A percentile compares a stretch with the other conserved stretches of the same genome.
These are phyloP conservation scores for Nannochloropsis salina DNA, from an alignment of 108 stramenopile genomes.

Conservation along the genomic window DNA sequence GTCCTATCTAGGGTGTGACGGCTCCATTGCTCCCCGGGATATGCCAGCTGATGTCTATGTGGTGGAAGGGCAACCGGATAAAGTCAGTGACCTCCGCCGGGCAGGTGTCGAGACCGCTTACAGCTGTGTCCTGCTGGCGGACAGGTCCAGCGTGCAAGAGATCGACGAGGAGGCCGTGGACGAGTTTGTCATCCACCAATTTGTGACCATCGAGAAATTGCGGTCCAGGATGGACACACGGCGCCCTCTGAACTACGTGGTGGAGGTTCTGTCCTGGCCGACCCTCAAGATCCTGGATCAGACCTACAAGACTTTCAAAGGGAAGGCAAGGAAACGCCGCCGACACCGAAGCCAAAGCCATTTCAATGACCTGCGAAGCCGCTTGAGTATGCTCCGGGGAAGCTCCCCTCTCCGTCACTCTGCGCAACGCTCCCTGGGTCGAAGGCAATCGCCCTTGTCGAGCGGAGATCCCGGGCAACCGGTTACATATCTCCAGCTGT, in stretches of 20 bases:
- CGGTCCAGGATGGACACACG: not conserved
- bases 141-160: conserved; percentile 3
- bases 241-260: not conserved
- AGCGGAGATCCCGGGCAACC: not conserved
- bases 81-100: conserved; percentile 13
- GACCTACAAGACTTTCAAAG: conserved; percentile 9
- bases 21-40: not conserved
- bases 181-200: not conserved
- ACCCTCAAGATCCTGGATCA: conserved; percentile 20
- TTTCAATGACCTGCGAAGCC: not conserved
- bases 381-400: not conserved
- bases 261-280: not conserved
- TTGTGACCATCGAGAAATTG: not conserved
- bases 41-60: not conserved
- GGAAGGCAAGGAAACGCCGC: conserved; percentile 10
- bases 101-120: conserved; percentile 2
- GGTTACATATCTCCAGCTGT: not conserved
- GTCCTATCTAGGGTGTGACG: not conserved
- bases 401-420: conserved; percentile 9
- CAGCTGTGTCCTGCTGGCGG: not conserved
- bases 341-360: not conserved
- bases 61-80: not conserved
- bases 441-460: not conserved
- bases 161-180: conserved; percentile 4
- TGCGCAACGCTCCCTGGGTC: not conserved